These are phyloP conservation scores for Picochlorum sp. DNA, from an alignment of 139 green algal genomes.

Conservation along the genomic window DNA sequence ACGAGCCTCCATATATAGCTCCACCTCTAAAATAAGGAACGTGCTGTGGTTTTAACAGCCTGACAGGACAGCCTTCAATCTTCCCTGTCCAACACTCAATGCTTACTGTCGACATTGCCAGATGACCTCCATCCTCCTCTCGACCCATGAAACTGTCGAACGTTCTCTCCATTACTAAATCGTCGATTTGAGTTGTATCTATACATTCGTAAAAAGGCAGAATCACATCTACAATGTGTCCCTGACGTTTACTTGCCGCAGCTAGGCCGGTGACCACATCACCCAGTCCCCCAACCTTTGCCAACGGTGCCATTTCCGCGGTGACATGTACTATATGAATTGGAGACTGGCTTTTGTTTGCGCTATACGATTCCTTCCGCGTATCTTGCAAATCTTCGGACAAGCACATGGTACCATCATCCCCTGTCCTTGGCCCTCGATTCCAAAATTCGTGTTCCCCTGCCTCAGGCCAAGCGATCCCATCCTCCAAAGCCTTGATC, in stretches of 20 bases:
- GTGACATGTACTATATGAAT: slow-evolving; percentile 84
- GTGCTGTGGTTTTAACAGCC: slow-evolving; percentile 65
- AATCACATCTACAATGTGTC: slow-evolving; percentile 68
- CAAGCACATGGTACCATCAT: not conserved
- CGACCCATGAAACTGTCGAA: slow-evolving; percentile 68
- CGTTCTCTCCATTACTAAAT: slow-evolving; percentile 58
- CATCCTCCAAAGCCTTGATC: slow-evolving; percentile 19
- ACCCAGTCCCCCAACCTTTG: slow-evolving; percentile 92
- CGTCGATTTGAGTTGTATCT: slow-evolving; percentile 45
- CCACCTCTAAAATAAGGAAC: slow-evolving; percentile 60
- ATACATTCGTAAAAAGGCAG: slow-evolving; percentile 87
- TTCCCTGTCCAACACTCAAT: slow-evolving; percentile 38
- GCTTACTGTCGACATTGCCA: slow-evolving; percentile 38
- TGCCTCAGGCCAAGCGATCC: slow-evolving; percentile 36
- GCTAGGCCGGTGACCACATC: slow-evolving; percentile 83
- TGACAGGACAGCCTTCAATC: slow-evolving; percentile 45
- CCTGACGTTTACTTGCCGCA: slow-evolving; percentile 48
- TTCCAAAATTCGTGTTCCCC: slow-evolving; percentile 9
- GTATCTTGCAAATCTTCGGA: not conserved
- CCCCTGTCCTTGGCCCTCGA: not conserved
- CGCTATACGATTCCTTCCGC: not conserved
- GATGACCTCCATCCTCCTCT: slow-evolving; percentile 53
- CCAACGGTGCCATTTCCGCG: slow-evolving; percentile 87
- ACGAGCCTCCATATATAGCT: slow-evolving; percentile 83
- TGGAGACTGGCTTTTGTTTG: slow-evolving; percentile 20